Base-by-base conservation (phyloP, 345 rosid genomes). In the Abelmoschus esculentus region DNA sequence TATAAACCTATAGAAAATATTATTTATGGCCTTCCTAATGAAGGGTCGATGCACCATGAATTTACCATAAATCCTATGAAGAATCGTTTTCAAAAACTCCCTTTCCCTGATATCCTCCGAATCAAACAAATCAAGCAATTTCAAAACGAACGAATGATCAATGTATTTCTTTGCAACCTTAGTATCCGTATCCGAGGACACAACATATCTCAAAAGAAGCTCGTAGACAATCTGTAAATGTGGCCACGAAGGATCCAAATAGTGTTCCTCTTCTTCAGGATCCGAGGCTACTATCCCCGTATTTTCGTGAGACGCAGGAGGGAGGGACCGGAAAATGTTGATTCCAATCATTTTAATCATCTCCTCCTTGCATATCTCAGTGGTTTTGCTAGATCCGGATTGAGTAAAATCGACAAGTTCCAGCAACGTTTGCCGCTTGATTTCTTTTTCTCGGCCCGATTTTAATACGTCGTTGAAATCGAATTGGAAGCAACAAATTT, bases 1-100 rank as follows among this genome's bases (percentile, higher is more conserved):
- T 54, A 89, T 83, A 72, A 89, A 89, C 13, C 56, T 52, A 53
- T 17, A 53, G 57, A 53, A 53, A 44, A 90, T 92, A 72, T 90
- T 69, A 70, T 90, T 92, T 8, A 88, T 88, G 3, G 83, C 86
- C 80, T 86, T 92, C 83, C 96, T 90, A 73, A 92, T 86, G 75
- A 85, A 92, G 0, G 96, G 96, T 9, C 96, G 83, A 53, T 92
- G 98, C 32, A 90, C 89, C 98, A 92, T 92, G 70, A 92, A 92
- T 82, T 90, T 92, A 19, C 98, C 98, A 74, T 92, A 92, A 55
- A 92, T 90, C 73, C 54, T 15, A 49, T 49, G 54, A 49, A 49
- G 54, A 49, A 49, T 49, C 18, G 54, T 49, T 49, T 49, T 92
- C 78, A 92, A 72, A 66, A 88, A 92, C 72, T 92, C 98, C 50